Evolutionary conservation across 2,329 filamentous ascomycete genomes (phyloP).

Genomic region (Elsinoe batatas): DNA sequence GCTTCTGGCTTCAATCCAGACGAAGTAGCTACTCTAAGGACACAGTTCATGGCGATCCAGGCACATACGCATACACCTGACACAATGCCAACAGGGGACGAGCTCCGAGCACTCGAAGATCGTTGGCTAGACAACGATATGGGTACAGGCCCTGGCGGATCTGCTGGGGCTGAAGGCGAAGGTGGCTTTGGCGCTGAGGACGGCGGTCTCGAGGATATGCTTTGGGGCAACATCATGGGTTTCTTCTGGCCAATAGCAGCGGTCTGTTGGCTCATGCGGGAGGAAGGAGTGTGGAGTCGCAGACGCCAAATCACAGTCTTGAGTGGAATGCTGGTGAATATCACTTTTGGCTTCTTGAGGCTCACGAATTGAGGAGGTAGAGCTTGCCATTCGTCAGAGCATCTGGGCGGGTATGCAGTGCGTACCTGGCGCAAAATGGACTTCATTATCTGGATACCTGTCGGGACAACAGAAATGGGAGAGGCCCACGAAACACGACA

Average conservation of each 20-base stretch:
- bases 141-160: slow-evolving; percentile 25
- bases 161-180: slow-evolving; percentile 30
- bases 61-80: slow-evolving; percentile 75
- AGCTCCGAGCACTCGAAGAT: slow-evolving; percentile 72
- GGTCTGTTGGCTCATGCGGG: slow-evolving; percentile 71
- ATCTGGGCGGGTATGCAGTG: background rate
- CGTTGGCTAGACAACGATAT: slow-evolving; percentile 69
- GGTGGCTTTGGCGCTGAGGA: slow-evolving; percentile 43
- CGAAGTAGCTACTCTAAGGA: slow-evolving; percentile 74
- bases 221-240: slow-evolving; percentile 80
- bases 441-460: background rate
- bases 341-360: slow-evolving; percentile 62
- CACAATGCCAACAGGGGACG: slow-evolving; percentile 70
- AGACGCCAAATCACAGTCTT: slow-evolving; percentile 79
- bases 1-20: slow-evolving; percentile 68
- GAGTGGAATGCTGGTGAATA: slow-evolving; percentile 71
- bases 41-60: slow-evolving; percentile 83
- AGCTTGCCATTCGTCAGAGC: background rate
- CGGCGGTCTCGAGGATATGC: slow-evolving; percentile 68
- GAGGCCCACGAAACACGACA: too few species aligned
- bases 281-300: slow-evolving; percentile 78
- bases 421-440: background rate
- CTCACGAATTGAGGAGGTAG: slow-evolving; percentile 34
- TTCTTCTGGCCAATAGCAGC: slow-evolving; percentile 93
- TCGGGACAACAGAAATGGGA: too few species aligned